Percentiles rank a stretch among this genome's conserved stretches.
These are phyloP conservation scores for Scutellaria galericulata DNA, from an alignment of 257 asterid species.

Conservation along the genomic window DNA sequence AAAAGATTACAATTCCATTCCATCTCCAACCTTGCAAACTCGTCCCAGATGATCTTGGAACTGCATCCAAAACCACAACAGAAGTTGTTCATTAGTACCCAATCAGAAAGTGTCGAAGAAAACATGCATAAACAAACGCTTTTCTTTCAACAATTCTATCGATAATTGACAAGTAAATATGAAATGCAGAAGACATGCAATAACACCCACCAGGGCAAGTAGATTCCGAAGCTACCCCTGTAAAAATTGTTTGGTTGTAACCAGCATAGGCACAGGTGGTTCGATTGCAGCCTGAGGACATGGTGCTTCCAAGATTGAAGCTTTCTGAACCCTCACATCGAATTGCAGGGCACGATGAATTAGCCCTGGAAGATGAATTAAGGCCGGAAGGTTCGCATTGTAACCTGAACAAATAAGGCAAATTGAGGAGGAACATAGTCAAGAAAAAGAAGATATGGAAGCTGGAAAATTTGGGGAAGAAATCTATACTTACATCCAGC, in stretches of 20 bases:
- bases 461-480: neutral
- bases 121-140: too few species aligned
- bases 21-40: conserved; percentile 39
- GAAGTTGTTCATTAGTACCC: neutral
- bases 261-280: conserved; percentile 76
- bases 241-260: conserved; percentile 49
- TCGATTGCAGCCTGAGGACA: conserved; percentile 53
- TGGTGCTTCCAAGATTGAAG: conserved; percentile 55
- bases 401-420: conserved; percentile 50
- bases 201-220: conserved; percentile 72
- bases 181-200: neutral
- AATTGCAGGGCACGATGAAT: conserved; percentile 57
- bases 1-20: conserved; percentile 40
- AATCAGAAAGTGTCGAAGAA: neutral
- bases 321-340: conserved; percentile 54
- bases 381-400: conserved; percentile 55
- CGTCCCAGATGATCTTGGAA: conserved; percentile 37
- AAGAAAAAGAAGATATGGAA: neutral
- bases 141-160: too few species aligned
- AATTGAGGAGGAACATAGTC: neutral
- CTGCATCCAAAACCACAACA: conserved; percentile 42
- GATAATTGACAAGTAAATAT: neutral
- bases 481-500: conserved; percentile 62
- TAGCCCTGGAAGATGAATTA: conserved; percentile 42
- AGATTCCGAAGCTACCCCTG: conserved; percentile 41